Evolutionary conservation across 2,329 filamentous ascomycete genomes (phyloP), one percentile per base, ranked within the genome.

Genomic region (Arthrobotrys musiformis): DNA sequence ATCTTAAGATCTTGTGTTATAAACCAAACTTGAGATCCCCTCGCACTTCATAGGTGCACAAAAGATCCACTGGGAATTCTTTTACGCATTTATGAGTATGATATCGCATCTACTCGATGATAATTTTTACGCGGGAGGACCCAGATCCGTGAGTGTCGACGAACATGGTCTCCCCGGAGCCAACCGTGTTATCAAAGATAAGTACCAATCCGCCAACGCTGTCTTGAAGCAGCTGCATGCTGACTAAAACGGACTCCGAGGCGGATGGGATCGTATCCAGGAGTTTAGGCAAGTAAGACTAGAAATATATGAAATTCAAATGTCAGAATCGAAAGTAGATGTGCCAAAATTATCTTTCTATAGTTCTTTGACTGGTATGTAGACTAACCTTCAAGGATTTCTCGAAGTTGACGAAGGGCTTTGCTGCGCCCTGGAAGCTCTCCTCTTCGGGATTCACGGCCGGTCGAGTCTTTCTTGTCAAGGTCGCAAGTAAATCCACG

Each of bases 161-260:
- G n/a, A 40, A 15, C 22, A 56, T 35, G 9, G 54, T 7, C 4
- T n/a, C 33, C 8, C n/a, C 54, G 4, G 30, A 3, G 24, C 11
- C 19, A 9, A 15, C 19, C 0, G 19, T 0, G 1, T 26, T 4
- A 5, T 58, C 9, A 40, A 58, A 58, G 1, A 58, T 40, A 40
- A 58, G 30, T 24, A 58, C 54, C 54, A 58, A 26, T 11, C 54
- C 54, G 11, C 33, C 54, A 7, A 26, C 54, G 1, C n/a, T 33
- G 11, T 58, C 54, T 9, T 58, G 54, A 26, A 58, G 17, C 7
- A 58, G 19, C 30, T 58, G 54, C 33, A 37, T 58, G 33, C 54
- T 58, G 19, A 58, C 11, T 1, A 26, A 1, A 24, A 58, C 19
- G 19, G 54, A 22, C 8, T 58, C 33, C 4, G 54, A 58, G 30